Conservation (phyloP, 805 yeast species). For the Cyberlindnera samutprakarnensis region DNA sequence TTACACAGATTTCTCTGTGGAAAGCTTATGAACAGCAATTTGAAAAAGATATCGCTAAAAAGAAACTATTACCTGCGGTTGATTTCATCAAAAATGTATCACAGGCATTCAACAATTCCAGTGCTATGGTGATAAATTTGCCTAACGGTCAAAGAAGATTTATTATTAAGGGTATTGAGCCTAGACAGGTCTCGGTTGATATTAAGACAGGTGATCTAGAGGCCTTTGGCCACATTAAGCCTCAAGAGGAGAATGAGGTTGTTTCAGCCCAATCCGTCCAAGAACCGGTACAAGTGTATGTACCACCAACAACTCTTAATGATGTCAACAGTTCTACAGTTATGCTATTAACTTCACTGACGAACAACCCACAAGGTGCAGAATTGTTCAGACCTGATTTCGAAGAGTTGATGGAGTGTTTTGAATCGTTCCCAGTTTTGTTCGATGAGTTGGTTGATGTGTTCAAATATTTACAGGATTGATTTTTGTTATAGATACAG, state of each 20-base stretch:
- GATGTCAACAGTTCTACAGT: constrained; percentile 35
- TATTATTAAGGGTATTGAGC: constrained; percentile 90
- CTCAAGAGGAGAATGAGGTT: constrained; percentile 1
- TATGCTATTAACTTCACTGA: constrained; percentile 28
- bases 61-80: constrained; percentile 80
- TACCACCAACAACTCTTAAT: constrained; percentile 26
- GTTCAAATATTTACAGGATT: constrained; percentile 15
- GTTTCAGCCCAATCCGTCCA: constrained; percentile 8
- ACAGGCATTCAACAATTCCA: constrained; percentile 77
- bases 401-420: constrained; percentile 24
- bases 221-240: constrained; percentile 21
- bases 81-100: constrained; percentile 94
- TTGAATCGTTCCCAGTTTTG: constrained; percentile 29
- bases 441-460: constrained; percentile 21
- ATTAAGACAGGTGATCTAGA: constrained; percentile 38
- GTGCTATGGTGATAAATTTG: constrained; percentile 83
- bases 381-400: constrained; percentile 26
- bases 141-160: constrained; percentile 67
- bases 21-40: constrained; percentile 88
- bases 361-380: constrained; percentile 25
- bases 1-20: constrained; percentile 94
- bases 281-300: constrained; percentile 12
- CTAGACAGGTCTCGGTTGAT: constrained; percentile 55
- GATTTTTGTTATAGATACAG: too few relatives aligned
- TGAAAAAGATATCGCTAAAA: constrained; percentile 45